These are phyloP conservation scores for Avena eriantha DNA, from an alignment of 176 grass and related monocot species.

Conservation along the genomic window DNA sequence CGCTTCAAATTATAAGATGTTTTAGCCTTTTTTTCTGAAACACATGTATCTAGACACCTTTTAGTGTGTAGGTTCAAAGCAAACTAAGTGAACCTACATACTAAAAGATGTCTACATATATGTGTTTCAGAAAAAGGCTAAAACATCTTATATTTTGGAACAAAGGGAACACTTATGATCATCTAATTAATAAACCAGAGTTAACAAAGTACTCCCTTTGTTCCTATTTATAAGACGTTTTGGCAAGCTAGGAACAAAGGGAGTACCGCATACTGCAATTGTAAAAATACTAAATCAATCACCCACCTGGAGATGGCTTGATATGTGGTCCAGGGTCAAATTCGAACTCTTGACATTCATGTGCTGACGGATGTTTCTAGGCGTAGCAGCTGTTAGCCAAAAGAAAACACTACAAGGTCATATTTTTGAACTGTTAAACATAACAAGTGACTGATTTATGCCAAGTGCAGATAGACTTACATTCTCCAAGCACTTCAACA, in stretches of 20 bases:
- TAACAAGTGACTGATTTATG: constrained; percentile 13
- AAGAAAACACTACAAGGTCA: constrained; percentile 24
- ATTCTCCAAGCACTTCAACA: constrained; percentile 34
- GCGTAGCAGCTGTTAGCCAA: constrained; percentile 26
- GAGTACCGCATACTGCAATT: not conserved
- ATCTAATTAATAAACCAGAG: constrained; percentile 12
- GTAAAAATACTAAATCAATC: constrained; percentile 21
- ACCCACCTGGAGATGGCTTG: constrained; percentile 51
- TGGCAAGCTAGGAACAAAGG: too few species aligned
- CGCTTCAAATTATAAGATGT: too few species aligned
- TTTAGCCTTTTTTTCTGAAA: too few species aligned
- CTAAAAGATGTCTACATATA: too few species aligned
- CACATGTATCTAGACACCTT: too few species aligned
- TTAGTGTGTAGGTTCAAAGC: too few species aligned
- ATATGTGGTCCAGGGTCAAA: constrained; percentile 25
- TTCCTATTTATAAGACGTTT: too few species aligned
- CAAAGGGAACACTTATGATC: not conserved
- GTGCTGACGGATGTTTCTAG: not conserved
- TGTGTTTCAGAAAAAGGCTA: too few species aligned
- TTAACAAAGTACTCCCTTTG: not conserved
- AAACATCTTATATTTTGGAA: too few species aligned
- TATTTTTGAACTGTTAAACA: constrained; percentile 42
- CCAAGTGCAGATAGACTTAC: constrained; percentile 40
- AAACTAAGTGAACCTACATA: too few species aligned
- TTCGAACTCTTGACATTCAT: constrained; percentile 44